phyloP scores from a whole-genome alignment of 352 stramenopile species.

The Pythium rishiriense region DNA sequence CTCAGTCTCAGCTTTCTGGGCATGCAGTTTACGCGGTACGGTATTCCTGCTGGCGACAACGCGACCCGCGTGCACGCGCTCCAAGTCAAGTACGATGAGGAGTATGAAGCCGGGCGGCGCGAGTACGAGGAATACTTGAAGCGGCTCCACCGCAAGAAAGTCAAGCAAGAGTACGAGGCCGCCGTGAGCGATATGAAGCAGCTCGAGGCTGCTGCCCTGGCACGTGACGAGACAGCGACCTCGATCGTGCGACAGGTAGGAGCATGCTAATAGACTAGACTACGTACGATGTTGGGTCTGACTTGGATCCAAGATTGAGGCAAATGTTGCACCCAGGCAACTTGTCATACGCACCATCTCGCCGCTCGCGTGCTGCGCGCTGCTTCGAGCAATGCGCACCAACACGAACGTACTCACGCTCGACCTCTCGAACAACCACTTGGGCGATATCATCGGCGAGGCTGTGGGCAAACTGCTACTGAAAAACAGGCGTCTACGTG shows the following conservation, averaged over 20 bases:
- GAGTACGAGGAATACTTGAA: constrained; percentile 45
- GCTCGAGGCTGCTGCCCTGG: constrained; percentile 44
- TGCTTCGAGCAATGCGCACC: constrained; percentile 54
- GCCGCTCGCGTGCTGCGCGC: constrained; percentile 48
- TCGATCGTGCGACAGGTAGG: constrained; percentile 45
- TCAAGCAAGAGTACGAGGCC: constrained; percentile 46
- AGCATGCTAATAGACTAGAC: too few species aligned
- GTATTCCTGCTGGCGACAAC: constrained; percentile 46
- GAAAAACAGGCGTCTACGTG: constrained; percentile 49
- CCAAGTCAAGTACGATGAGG: constrained; percentile 64
- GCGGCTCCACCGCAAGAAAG: constrained; percentile 44
- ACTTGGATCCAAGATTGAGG: constrained; percentile 58
- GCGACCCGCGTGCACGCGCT: constrained; percentile 42
- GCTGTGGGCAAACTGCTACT: constrained; percentile 55
- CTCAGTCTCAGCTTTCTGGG: not conserved
- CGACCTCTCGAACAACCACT: constrained; percentile 61
- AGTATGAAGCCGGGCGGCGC: constrained; percentile 39
- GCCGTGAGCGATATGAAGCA: constrained; percentile 38
- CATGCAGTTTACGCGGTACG: constrained; percentile 51
- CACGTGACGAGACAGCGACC: constrained; percentile 43
- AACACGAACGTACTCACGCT: constrained; percentile 59
- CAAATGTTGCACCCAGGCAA: constrained; percentile 46
- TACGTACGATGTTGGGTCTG: too few species aligned
- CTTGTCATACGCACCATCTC: constrained; percentile 54
- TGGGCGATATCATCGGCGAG: constrained; percentile 43